Conservation (phyloP, 257 asterid genomes). For the Haberlea rhodopensis region DNA sequence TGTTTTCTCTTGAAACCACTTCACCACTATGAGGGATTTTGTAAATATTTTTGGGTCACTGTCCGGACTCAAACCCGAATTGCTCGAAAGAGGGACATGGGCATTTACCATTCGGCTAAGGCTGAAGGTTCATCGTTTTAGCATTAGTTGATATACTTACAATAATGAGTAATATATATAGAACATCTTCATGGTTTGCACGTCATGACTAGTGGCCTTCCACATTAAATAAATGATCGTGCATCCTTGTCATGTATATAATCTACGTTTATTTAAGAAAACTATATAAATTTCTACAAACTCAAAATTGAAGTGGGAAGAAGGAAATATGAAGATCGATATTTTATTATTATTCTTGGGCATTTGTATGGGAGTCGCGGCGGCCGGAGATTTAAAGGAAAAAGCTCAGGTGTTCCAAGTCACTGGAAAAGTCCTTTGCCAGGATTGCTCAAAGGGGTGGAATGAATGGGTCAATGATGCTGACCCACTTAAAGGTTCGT, state of each 20-base stretch:
- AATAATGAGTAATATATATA: too few relatives aligned
- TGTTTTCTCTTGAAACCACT: too few relatives aligned
- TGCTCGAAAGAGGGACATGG: too few relatives aligned
- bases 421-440: constrained; percentile 79
- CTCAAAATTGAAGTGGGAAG: background rate
- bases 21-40: too few relatives aligned
- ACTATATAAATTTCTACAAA: background rate
- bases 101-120: too few relatives aligned
- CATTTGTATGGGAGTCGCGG: background rate
- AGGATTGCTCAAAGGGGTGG: constrained; percentile 70
- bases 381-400: constrained; percentile 19
- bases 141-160: too few relatives aligned
- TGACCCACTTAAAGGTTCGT: constrained; percentile 67
- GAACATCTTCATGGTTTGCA: background rate
- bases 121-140: too few relatives aligned
- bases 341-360: background rate
- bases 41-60: too few relatives aligned
- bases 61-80: too few relatives aligned
- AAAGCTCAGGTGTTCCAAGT: constrained; percentile 47
- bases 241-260: background rate
- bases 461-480: constrained; percentile 71
- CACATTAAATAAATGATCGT: background rate
- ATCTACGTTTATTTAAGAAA: background rate
- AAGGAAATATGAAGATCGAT: background rate
- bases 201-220: background rate